Base-by-base conservation (phyloP, 345 rosid genomes). In the Geranium brycei region DNA sequence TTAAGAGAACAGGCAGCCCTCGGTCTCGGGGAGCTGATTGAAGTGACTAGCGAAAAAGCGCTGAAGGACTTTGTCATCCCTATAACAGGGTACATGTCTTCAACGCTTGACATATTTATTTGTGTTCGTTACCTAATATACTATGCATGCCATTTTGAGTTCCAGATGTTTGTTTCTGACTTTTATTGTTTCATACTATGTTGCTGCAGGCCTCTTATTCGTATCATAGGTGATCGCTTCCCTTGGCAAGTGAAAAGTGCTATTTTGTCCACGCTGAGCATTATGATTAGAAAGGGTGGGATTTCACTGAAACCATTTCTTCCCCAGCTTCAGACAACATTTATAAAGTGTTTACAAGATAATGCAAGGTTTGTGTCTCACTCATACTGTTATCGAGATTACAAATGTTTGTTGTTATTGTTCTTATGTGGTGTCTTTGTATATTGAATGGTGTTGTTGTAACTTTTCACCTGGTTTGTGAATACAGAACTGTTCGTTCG, bases 161-260 rank as follows among this genome's bases (percentile, higher is more conserved):
- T 23, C 28, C 28, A 23, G 28, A 23, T 35, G 2, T 8, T 3
- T 64, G 4, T 1, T 56, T 14, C 30, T 62, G 28, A 65, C 61
- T 73, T 3, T 64, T 17, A 19, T 19, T 56, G 10, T 66, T 17
- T 66, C 13, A 19, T 55, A 41, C 71, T 62, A 2, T 68, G 59
- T 71, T 66, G 32, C 66, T 77, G 73, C 95, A 90, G 97, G 86
- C 99, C 99, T 55, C 97, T 93, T 62, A 93, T 90, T 69, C 86
- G 96, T 61, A 90, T 93, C 70, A 82, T 93, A 70, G 97, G 99
- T 67, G 97, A 93, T 65, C 87, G 96, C 35, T 93, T 93, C 76
- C 97, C 99, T 57, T 93, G 99, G 99, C 99, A 90, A 79, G 97
- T 93, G 73, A 93, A 93, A 81, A 86, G 95, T 75, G 95, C 97